Conservation (phyloP, 192 early-diverging fungal species). For the Linderina pennispora region DNA sequence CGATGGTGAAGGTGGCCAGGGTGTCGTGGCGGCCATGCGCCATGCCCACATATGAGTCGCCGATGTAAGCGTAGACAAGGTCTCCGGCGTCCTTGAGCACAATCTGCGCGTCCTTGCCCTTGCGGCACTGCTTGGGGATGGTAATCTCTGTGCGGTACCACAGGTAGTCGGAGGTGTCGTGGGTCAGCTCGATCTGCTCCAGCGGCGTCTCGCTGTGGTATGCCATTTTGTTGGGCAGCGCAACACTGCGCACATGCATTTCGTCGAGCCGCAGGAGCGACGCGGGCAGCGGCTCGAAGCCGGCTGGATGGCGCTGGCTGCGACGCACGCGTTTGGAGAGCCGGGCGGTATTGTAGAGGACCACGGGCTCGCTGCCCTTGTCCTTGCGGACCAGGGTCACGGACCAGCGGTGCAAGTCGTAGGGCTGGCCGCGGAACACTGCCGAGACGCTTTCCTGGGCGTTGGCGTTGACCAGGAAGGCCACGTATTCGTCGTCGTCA, state of each 20-base stretch:
- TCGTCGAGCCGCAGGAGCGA: neutral
- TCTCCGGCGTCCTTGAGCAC: constrained; percentile 33
- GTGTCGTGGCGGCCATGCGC: constrained; percentile 15
- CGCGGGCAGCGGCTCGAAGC: constrained; percentile 12
- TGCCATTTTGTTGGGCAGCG: constrained; percentile 5
- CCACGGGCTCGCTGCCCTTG: neutral
- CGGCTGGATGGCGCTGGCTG: constrained; percentile 9
- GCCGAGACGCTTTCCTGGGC: neutral
- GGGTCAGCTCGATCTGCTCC: constrained; percentile 32
- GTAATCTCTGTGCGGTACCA: constrained; percentile 34
- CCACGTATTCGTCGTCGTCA: constrained; percentile 5
- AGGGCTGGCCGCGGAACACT: constrained; percentile 8
- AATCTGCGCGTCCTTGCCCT: constrained; percentile 1
- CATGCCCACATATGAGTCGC: constrained; percentile 13
- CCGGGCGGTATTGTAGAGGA: constrained; percentile 24
- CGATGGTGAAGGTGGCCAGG: constrained; percentile 19
- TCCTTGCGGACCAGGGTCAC: constrained; percentile 18
- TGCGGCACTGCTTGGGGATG: constrained; percentile 6
- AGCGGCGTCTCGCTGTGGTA: constrained; percentile 6
- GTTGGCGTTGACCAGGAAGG: constrained; percentile 30
- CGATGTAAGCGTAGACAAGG: constrained; percentile 22
- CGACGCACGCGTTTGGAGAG: constrained; percentile 3
- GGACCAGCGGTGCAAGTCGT: constrained; percentile 26
- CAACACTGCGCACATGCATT: constrained; percentile 9
- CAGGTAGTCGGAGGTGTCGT: constrained; percentile 38